Conservation (phyloP, 139 green algal species). For the Tetraselmis chui region DNA sequence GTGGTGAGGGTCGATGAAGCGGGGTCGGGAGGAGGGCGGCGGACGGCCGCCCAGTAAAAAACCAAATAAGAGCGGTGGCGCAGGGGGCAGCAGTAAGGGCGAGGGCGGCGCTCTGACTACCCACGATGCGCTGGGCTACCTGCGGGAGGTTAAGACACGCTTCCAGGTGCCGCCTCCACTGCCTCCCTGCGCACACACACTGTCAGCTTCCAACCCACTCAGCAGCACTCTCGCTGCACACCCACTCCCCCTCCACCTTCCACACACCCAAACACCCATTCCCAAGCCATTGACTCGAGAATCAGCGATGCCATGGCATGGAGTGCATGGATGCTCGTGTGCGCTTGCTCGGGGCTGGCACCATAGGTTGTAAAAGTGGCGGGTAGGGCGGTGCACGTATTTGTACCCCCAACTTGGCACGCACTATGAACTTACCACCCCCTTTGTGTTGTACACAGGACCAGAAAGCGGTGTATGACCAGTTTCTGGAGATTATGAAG, state of each 20-base stretch:
- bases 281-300: no score
- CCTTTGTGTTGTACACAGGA: no score
- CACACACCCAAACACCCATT: background rate
- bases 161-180: slow-evolving; percentile 14
- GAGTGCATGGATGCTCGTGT: no score
- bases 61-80: background rate
- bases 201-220: background rate
- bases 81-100: background rate
- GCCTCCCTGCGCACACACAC: background rate
- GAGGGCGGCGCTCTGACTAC: slow-evolving; percentile 45
- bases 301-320: no score
- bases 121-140: slow-evolving; percentile 71
- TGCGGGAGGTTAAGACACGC: slow-evolving; percentile 75
- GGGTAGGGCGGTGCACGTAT: no score
- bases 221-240: background rate
- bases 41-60: background rate
- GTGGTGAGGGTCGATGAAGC: slow-evolving; percentile 10
- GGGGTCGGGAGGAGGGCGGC: slow-evolving; percentile 11
- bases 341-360: no score
- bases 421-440: no score
- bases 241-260: background rate
- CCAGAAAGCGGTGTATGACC: slow-evolving; percentile 80
- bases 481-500: slow-evolving; percentile 99
- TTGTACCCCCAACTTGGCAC: no score
- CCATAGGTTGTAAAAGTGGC: no score